Percentiles rank a stretch among this genome's conserved stretches.
These are phyloP conservation scores for Termitomyces sp. DNA, from an alignment of 768 basidiomycete species.

Conservation along the genomic window DNA sequence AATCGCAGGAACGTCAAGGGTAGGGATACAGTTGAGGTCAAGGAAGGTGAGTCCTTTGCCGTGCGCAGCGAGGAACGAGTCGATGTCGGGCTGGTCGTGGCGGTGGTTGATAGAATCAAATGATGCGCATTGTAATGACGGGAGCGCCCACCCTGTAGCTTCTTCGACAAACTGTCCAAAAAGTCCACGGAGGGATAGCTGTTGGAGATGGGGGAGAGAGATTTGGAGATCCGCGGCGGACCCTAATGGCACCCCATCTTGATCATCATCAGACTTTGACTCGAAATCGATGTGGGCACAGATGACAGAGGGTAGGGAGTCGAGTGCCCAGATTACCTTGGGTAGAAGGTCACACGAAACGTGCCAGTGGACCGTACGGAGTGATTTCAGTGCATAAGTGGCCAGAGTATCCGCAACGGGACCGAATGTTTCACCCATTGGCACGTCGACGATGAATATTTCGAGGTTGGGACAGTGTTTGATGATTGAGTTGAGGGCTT, in stretches of 20 bases:
- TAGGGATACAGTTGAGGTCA: slow-evolving; percentile 56
- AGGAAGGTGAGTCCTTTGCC: slow-evolving; percentile 57
- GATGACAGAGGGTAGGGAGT: slow-evolving; percentile 51
- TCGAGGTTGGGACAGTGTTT: slow-evolving; percentile 68
- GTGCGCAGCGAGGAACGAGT: slow-evolving; percentile 55
- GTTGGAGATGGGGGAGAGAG: slow-evolving; percentile 48
- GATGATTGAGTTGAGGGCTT: slow-evolving; percentile 53
- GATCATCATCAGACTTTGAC: slow-evolving; percentile 21
- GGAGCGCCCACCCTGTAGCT: slow-evolving; percentile 60
- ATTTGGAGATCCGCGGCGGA: slow-evolving; percentile 55
- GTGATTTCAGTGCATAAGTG: slow-evolving; percentile 39
- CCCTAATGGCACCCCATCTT: slow-evolving; percentile 49
- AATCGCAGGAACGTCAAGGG: slow-evolving; percentile 51
- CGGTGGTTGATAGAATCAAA: slow-evolving; percentile 45
- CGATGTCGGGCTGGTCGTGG: slow-evolving; percentile 51
- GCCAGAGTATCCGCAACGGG: slow-evolving; percentile 61
- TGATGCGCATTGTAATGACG: slow-evolving; percentile 51
- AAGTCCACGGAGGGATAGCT: slow-evolving; percentile 58
- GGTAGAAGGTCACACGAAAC: slow-evolving; percentile 3
- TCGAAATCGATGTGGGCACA: slow-evolving; percentile 55
- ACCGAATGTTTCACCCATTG: slow-evolving; percentile 55
- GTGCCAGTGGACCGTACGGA: slow-evolving; percentile 43
- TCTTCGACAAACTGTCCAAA: slow-evolving; percentile 68
- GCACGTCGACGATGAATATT: slow-evolving; percentile 66
- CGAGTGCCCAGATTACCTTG: slow-evolving; percentile 63